phyloP scores from a whole-genome alignment of 176 grass and related monocot genomes.

The Dendrocalamus sinicus region DNA sequence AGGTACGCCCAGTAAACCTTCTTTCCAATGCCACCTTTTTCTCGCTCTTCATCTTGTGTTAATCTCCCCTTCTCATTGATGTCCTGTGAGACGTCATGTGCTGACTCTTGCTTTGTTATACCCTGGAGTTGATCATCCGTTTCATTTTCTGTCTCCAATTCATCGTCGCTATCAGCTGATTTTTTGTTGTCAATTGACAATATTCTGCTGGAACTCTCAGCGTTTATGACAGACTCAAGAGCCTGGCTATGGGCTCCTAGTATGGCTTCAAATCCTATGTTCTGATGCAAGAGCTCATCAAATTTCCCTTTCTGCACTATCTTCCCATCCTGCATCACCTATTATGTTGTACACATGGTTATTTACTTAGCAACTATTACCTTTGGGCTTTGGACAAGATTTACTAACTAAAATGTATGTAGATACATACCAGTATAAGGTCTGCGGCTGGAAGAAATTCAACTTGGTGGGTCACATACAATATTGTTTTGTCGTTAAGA shows the following conservation, averaged over 20 bases:
- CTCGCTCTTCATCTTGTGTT: conserved; percentile 93
- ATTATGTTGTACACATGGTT: conserved; percentile 49
- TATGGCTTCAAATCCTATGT: conserved; percentile 86
- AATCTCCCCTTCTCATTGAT: conserved; percentile 76
- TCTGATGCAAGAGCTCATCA: conserved; percentile 83
- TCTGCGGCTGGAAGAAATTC: conserved; percentile 96
- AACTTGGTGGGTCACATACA: conserved; percentile 97
- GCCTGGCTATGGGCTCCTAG: conserved; percentile 93
- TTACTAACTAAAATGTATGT: conserved; percentile 10
- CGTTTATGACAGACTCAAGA: conserved; percentile 83
- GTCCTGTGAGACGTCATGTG: conserved; percentile 67
- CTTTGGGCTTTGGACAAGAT: conserved; percentile 19
- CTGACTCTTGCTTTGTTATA: conserved; percentile 85
- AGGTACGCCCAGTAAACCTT: conserved; percentile 87
- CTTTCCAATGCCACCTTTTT: conserved; percentile 88
- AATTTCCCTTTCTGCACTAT: conserved; percentile 84
- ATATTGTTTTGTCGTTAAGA: conserved; percentile 88
- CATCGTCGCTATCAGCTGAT: conserved; percentile 48
- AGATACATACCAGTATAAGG: conserved; percentile 76
- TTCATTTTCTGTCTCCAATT: conserved; percentile 56
- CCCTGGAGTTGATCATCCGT: conserved; percentile 55
- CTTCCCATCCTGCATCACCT: conserved; percentile 94
- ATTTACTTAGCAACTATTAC: conserved; percentile 33
- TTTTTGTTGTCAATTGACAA: conserved; percentile 34
- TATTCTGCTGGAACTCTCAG: conserved; percentile 82